These are phyloP conservation scores for Sclerotinia trifoliorum DNA, from an alignment of 2,329 filamentous ascomycete genomes.

Conservation along the genomic window DNA sequence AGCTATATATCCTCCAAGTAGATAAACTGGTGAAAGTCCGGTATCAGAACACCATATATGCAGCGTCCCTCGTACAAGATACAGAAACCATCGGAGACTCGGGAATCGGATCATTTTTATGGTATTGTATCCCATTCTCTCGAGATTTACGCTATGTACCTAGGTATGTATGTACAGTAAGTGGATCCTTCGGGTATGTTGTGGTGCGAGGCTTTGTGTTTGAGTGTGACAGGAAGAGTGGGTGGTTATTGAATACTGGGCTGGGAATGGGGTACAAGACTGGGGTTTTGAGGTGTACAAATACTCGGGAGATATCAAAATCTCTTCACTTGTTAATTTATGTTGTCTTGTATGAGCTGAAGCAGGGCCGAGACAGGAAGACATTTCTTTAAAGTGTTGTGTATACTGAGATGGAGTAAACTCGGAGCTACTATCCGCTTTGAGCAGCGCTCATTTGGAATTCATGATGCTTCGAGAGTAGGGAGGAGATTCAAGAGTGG, in stretches of 20 bases:
- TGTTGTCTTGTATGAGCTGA: slow-evolving; percentile 15
- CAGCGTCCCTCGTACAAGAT: neutral
- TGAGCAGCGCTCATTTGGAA: neutral
- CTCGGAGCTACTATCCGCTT: neutral
- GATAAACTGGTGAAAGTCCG: neutral
- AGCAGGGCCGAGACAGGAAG: neutral
- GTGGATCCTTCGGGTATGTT: slow-evolving; percentile 14
- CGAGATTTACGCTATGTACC: neutral
- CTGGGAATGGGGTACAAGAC: neutral
- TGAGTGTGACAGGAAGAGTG: neutral
- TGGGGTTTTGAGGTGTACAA: neutral
- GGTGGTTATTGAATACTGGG: neutral
- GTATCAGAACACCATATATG: neutral
- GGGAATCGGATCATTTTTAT: slow-evolving; percentile 15
- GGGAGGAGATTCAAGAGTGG: neutral
- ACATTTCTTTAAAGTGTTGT: neutral
- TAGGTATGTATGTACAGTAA: neutral
- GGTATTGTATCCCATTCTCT: neutral
- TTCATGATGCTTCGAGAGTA: neutral
- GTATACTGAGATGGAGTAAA: neutral
- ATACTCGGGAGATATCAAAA: slow-evolving; percentile 11
- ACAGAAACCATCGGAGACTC: slow-evolving; percentile 4
- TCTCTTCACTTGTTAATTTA: neutral
- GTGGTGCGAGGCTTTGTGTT: slow-evolving; percentile 8
- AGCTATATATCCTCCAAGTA: neutral